Conservation (phyloP, 495 filamentous ascomycete species). For the Penicillium verhagenii region DNA sequence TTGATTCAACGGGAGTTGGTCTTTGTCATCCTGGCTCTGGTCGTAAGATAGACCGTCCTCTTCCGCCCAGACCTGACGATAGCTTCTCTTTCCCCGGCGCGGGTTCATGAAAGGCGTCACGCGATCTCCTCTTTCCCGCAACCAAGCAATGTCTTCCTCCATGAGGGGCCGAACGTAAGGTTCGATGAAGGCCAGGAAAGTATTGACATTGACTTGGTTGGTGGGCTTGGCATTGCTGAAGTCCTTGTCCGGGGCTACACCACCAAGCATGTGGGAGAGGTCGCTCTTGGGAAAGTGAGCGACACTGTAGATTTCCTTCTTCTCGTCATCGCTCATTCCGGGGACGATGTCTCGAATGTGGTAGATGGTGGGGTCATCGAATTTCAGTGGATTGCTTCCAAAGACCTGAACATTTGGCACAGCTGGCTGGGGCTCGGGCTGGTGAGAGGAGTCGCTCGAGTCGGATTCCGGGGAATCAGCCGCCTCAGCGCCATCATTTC, state of each 20-base stretch:
- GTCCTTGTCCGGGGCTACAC: slow-evolving; percentile 86
- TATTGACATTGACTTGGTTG: slow-evolving; percentile 88
- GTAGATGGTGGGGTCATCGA: slow-evolving; percentile 91
- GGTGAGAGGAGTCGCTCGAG: slow-evolving; percentile 65
- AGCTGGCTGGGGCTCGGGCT: slow-evolving; percentile 73
- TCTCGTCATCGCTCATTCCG: slow-evolving; percentile 77
- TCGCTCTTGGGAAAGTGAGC: slow-evolving; percentile 76
- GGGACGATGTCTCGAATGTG: slow-evolving; percentile 74
- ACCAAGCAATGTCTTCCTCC: slow-evolving; percentile 92
- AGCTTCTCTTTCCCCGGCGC: slow-evolving; percentile 77
- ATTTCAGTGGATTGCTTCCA: slow-evolving; percentile 86
- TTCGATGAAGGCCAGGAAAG: slow-evolving; percentile 84
- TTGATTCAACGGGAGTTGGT: slow-evolving; percentile 74
- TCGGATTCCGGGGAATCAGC: slow-evolving; percentile 54
- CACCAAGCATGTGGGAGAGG: slow-evolving; percentile 79
- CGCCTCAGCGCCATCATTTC: slow-evolving; percentile 40
- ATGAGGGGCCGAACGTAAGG: slow-evolving; percentile 86
- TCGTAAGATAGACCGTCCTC: slow-evolving; percentile 82
- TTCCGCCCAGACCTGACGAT: slow-evolving; percentile 87
- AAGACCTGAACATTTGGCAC: slow-evolving; percentile 78
- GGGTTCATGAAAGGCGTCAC: slow-evolving; percentile 81
- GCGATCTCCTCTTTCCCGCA: slow-evolving; percentile 87
- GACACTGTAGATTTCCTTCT: slow-evolving; percentile 83
- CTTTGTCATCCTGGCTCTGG: slow-evolving; percentile 51
- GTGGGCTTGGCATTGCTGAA: slow-evolving; percentile 91